Base-by-base conservation (phyloP, 2,329 filamentous ascomycete species). In the Neofusicoccum ribis region DNA sequence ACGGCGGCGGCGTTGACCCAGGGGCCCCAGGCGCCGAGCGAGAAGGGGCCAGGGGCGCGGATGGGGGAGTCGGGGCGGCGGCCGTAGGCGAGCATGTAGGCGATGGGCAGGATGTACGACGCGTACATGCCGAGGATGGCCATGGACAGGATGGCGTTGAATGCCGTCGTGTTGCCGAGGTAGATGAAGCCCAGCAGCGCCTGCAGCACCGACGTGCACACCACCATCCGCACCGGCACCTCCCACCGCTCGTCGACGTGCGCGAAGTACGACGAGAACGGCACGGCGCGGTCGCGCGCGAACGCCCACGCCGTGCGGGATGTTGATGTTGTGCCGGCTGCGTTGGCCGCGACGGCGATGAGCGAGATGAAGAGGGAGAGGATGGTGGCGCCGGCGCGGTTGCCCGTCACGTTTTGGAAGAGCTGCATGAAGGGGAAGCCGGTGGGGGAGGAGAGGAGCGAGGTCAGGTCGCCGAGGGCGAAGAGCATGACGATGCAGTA, bases 361-460 rank as follows among this genome's bases (percentile, higher is more conserved):
- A 63, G 70, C 68, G 1, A 31, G 46, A 73, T 54, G 23, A 75
- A n/a, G 1, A 76, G 39, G 0, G 76, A 73, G 65, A 79, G 69
- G 41, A 76, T 50, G 0, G 71, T 74, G 1, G 74, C 68, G 3
- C 67, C 74, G 0, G 67, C 71, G 0, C 15, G 63, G 1, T 72
- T 75, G 5, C 69, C 61, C 0, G 76, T 78, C 0, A 66, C 71
- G 8, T 78, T 71, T 12, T 73, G 66, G 52, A 74, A 80, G 9
- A 81, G 76, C 39, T 81, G 78, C 69, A 82, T 80, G 54, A 80
- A 80, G 0, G 79, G 79, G 12, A 80, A 81, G 0, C 81, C 81
- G 0, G 78, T 81, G 0, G 76, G 73, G 0, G 79, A 80, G 0
- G 72, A 54, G 2, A 83, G 72, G 3, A 83, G 69, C 0, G 70